Evolutionary conservation across 1,284 basidiomycete species (phyloP).

Genomic region (Sanghuangporus sanghuang): DNA sequence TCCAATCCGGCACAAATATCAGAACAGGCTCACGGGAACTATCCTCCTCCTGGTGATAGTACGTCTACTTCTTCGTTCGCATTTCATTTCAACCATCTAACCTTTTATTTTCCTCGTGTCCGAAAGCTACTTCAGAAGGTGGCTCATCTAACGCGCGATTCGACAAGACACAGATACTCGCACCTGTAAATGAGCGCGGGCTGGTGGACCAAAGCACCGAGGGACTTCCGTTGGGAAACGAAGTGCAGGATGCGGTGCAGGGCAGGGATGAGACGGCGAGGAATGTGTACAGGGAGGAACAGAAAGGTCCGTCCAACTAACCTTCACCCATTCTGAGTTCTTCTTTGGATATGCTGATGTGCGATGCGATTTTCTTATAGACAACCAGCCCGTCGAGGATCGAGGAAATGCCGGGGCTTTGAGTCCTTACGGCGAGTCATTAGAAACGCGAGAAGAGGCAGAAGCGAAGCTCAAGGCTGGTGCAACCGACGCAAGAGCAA

Average conservation of each 20-base stretch:
- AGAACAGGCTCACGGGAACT: not conserved
- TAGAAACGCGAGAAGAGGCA: slow-evolving; percentile 6
- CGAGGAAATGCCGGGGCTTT: not conserved
- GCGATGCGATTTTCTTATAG: not conserved
- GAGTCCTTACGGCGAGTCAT: slow-evolving; percentile 6
- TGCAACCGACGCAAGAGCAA: slow-evolving; percentile 1
- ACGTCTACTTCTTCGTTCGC: not conserved
- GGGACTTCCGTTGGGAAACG: slow-evolving; percentile 11
- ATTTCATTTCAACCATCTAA: not conserved
- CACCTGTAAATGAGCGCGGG: slow-evolving; percentile 4
- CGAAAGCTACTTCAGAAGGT: slow-evolving; percentile 13
- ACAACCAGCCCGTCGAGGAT: not conserved
- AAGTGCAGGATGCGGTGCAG: slow-evolving; percentile 12
- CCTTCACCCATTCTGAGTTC: not conserved
- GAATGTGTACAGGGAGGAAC: not conserved
- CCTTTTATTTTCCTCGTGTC: not conserved
- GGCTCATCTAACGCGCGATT: slow-evolving; percentile 2
- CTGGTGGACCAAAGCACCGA: slow-evolving; percentile 13
- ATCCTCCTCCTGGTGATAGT: slow-evolving; percentile 11
- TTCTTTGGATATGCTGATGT: not conserved
- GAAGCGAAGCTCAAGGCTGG: not conserved
- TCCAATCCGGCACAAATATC: not conserved
- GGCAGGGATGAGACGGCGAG: slow-evolving; percentile 1
- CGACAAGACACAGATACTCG: not conserved
- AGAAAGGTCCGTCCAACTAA: not conserved